Base-by-base conservation (phyloP, 495 filamentous ascomycete genomes). In the Neurospora sp. region DNA sequence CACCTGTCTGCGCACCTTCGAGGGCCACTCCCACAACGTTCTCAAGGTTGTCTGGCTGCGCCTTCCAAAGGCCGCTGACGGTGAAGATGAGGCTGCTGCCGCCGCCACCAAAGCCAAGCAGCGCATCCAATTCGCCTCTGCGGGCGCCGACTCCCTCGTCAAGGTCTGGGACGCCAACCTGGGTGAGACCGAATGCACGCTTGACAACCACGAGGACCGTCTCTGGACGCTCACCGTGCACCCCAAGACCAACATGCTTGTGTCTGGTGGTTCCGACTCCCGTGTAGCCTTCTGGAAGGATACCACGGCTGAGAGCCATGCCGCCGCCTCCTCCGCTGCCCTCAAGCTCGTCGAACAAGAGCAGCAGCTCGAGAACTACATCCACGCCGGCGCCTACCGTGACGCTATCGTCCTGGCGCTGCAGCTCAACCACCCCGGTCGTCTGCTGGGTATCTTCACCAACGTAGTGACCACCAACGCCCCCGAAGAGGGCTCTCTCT, bases 201-300 rank as follows among this genome's bases (percentile, higher is more conserved):
- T 99, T 14, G 96, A 99, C 81, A 98, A 98, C 82, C 96, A 99
- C 82, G 90, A 90, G 73, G 96, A 98, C 80, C 88, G 96, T 69
- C 94, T 98, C 39, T 96, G 93, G 92, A 93, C 93, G 3, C 85
- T 97, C 0, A 88, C 92, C 37, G 86, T 87, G n/a, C 90, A 93
- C 75, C 91, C 92, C 18, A 83, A 78, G 39, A 79, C 87, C 76
- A 85, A 90, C 75, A 90, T 89, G 65, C 86, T 99, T 69, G 91
- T 94, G 71, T 98, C 96, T 27, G 96, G 94, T 47, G 92, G 92
- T 71, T 94, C 89, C 47, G 96, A 98, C 81, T 91, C 92, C 71
- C 92, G 92, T 3, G 89, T 98, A 42, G 96, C 94, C 0, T 96
- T 98, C 85, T 99, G 96, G 96, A 88, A 88, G 73, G 96, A 99